A percentile compares a stretch with the other conserved stretches of the same genome.
phyloP scores from a whole-genome alignment of 257 asterid species.

The Haberlea rhodopensis region DNA sequence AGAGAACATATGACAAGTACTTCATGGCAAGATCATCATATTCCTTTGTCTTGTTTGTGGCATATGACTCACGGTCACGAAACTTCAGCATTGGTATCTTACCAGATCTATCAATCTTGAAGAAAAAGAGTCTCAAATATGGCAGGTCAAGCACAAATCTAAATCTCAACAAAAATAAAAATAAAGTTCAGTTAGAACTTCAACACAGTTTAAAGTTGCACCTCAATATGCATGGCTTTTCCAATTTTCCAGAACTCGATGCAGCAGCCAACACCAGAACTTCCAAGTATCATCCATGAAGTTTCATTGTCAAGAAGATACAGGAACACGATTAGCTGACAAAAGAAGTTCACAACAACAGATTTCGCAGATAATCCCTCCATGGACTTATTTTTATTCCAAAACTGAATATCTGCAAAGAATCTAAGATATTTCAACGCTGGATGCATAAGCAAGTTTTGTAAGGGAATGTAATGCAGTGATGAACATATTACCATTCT shows the following conservation, averaged over 20 bases:
- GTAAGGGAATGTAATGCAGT: constrained; percentile 7
- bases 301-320: constrained; percentile 97
- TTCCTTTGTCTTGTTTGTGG: constrained; percentile 94
- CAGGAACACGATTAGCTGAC: constrained; percentile 88
- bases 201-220: constrained; percentile 26
- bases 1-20: constrained; percentile 83
- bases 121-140: constrained; percentile 1
- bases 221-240: constrained; percentile 99
- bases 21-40: constrained; percentile 98
- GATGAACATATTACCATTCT: constrained; percentile 59
- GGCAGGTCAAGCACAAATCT: constrained; percentile 13
- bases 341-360: constrained; percentile 80
- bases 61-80: constrained; percentile 95
- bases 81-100: constrained; percentile 85
- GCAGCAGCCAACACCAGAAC: constrained; percentile 97
- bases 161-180: constrained; percentile 15
- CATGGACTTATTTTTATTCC: constrained; percentile 99
- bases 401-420: constrained; percentile 85
- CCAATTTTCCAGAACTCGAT: constrained; percentile 99
- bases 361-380: constrained; percentile 97
- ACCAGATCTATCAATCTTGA: constrained; percentile 90
- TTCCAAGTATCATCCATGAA: constrained; percentile 99
- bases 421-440: constrained; percentile 14
- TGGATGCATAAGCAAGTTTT: constrained; percentile 19
- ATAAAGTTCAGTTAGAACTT: neutral